Conservation (phyloP, 148 eudicot species). For the Vaccinium vitisidaea region DNA sequence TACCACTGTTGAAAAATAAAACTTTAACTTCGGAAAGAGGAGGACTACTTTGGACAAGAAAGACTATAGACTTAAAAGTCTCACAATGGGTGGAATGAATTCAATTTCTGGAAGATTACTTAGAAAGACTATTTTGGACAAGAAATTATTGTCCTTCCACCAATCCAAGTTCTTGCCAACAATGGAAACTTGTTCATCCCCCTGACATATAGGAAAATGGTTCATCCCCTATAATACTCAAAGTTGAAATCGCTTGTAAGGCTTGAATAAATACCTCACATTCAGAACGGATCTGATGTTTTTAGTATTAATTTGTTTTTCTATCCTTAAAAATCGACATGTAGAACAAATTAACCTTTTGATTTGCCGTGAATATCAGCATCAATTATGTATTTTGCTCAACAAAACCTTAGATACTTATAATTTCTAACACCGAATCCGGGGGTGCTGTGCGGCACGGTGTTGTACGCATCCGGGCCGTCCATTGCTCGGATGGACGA, state of each 20-base stretch:
- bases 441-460: too few species aligned
- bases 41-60: neutral
- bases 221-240: neutral
- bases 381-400: neutral
- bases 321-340: too few species aligned
- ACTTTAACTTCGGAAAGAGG: neutral
- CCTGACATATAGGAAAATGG: neutral
- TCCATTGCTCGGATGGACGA: too few species aligned
- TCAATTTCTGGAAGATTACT: neutral
- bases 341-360: too few species aligned
- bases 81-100: neutral
- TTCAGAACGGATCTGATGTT: too few species aligned
- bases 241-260: neutral
- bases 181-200: slow-evolving; percentile 11
- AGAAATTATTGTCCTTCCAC: slow-evolving; percentile 6
- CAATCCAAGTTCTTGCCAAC: slow-evolving; percentile 3
- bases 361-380: neutral
- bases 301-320: too few species aligned
- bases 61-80: neutral
- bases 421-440: neutral
- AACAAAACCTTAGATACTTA: neutral
- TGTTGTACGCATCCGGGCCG: too few species aligned
- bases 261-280: too few species aligned
- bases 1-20: neutral
- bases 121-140: neutral